Conservation (phyloP, 805 yeast species). For the Spathaspora boniae region DNA sequence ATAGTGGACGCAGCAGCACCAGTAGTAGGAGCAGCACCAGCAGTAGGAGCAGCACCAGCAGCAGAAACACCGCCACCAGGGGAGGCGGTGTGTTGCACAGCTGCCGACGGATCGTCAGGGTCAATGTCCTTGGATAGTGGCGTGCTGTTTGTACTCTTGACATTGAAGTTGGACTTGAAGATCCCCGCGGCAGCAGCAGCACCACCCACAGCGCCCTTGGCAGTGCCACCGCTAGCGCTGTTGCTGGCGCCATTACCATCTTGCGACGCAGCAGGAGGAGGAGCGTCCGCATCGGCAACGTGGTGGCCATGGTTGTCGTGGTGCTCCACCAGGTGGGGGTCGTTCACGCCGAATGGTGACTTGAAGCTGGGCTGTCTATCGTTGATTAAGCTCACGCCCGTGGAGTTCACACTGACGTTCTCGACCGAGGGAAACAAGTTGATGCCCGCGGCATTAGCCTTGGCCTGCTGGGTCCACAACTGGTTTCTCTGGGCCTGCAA, state of each 20-base stretch:
- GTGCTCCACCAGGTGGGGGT: constrained; percentile 50
- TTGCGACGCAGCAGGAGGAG: constrained; percentile 3
- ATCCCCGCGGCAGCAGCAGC: no score
- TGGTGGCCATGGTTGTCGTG: constrained; percentile 11
- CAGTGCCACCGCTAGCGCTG: no score
- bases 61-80: no score
- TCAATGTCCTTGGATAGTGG: constrained; percentile 21
- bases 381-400: constrained; percentile 13
- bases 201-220: constrained; percentile 5
- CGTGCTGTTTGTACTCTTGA: constrained; percentile 9
- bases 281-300: constrained; percentile 4
- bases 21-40: no score
- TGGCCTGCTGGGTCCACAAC: constrained; percentile 47
- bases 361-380: constrained; percentile 49
- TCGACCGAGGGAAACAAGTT: constrained; percentile 41
- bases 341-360: constrained; percentile 61
- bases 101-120: constrained; percentile 21
- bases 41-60: no score
- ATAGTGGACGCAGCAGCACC: constrained; percentile 10
- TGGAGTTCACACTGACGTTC: constrained; percentile 27
- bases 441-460: constrained; percentile 50
- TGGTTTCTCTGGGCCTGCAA: constrained; percentile 57
- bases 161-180: constrained; percentile 27
- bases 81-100: background rate
- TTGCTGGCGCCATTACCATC: background rate